A percentile compares a stretch with the other conserved stretches of the same genome.
phyloP scores from a whole-genome alignment of 345 rosid genomes.

The Populus tremula region DNA sequence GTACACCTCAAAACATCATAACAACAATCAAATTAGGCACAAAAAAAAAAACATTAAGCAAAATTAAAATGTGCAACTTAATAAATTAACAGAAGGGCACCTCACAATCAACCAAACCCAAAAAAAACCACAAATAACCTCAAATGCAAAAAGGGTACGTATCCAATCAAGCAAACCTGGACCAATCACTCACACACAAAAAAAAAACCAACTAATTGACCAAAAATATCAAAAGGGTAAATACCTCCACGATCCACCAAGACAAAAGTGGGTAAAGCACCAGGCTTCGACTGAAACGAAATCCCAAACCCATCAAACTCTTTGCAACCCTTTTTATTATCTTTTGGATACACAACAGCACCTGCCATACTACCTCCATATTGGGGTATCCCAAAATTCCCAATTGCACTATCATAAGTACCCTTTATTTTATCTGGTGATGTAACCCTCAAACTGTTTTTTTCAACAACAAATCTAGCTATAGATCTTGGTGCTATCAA shows the following conservation, averaged over 20 bases:
- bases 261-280: slow-evolving; percentile 76
- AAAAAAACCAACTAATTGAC: background rate
- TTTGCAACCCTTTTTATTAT: slow-evolving; percentile 72
- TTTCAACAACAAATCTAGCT: slow-evolving; percentile 90
- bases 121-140: slow-evolving; percentile 2
- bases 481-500: slow-evolving; percentile 15
- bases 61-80: no score
- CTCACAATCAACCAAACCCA: slow-evolving; percentile 8
- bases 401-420: slow-evolving; percentile 83
- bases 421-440: slow-evolving; percentile 94
- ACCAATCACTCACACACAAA: background rate
- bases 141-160: background rate
- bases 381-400: slow-evolving; percentile 96
- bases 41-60: background rate
- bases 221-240: background rate
- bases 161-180: background rate
- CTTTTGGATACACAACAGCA: slow-evolving; percentile 60
- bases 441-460: slow-evolving; percentile 80
- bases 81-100: background rate
- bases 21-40: background rate
- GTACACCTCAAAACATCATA: background rate
- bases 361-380: slow-evolving; percentile 99
- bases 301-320: slow-evolving; percentile 58
- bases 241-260: slow-evolving; percentile 96
- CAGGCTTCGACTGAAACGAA: slow-evolving; percentile 69